These are phyloP conservation scores for Mycena latifolia DNA, from an alignment of 768 basidiomycete genomes.

Conservation along the genomic window DNA sequence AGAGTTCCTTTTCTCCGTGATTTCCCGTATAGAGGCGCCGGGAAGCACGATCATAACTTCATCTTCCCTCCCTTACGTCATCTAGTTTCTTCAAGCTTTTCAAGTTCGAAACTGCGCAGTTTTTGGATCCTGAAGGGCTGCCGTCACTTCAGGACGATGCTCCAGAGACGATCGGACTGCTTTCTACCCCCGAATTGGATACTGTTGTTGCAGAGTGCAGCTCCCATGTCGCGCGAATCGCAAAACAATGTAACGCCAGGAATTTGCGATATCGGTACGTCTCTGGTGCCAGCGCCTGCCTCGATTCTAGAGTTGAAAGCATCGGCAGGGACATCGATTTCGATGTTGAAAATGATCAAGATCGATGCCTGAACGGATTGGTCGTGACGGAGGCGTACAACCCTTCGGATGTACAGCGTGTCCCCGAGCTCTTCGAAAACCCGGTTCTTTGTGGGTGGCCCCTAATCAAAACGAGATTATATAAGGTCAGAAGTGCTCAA, in stretches of 20 bases:
- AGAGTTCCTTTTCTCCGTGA: slow-evolving; percentile 2
- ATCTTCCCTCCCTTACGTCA: slow-evolving; percentile 12
- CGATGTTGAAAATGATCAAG: slow-evolving; percentile 47
- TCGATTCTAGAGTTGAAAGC: neutral
- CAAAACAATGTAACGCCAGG: slow-evolving; percentile 24
- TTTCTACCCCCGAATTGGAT: slow-evolving; percentile 28
- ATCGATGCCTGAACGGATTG: slow-evolving; percentile 45
- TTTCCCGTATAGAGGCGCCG: slow-evolving; percentile 21
- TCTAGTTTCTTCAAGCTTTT: slow-evolving; percentile 30
- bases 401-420: slow-evolving; percentile 47
- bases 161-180: slow-evolving; percentile 17
- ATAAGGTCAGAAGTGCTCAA: slow-evolving; percentile 46
- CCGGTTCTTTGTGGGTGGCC: slow-evolving; percentile 47
- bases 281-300: no score
- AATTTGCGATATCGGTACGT: slow-evolving; percentile 31
- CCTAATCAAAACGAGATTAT: slow-evolving; percentile 44
- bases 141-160: neutral
- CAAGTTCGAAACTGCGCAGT: neutral
- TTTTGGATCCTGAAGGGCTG: neutral
- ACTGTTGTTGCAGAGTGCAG: slow-evolving; percentile 26
- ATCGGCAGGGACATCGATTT: slow-evolving; percentile 47
- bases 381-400: slow-evolving; percentile 33
- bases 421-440: slow-evolving; percentile 47
- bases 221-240: slow-evolving; percentile 29
- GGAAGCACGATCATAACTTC: neutral